Evolutionary conservation across 2,329 filamentous ascomycete genomes (phyloP).

Genomic region (Biscogniauxia sp.): DNA sequence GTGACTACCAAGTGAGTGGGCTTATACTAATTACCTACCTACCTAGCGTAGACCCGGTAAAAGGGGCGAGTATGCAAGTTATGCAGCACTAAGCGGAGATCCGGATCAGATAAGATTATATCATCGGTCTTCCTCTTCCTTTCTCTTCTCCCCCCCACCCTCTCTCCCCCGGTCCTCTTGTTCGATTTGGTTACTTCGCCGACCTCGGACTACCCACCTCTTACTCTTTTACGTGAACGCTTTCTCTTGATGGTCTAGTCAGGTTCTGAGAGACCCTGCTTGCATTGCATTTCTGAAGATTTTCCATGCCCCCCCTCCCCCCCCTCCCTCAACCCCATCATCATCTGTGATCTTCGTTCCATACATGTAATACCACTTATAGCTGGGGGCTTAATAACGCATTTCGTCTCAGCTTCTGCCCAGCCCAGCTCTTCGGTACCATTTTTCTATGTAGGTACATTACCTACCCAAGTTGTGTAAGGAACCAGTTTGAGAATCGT

Average conservation of each 20-base stretch:
- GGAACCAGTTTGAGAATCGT: neutral
- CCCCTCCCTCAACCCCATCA: too few species aligned
- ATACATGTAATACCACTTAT: neutral
- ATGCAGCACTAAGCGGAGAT: constrained; percentile 4
- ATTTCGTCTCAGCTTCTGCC: neutral
- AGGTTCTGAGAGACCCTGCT: neutral
- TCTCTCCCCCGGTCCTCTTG: neutral
- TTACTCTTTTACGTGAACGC: neutral
- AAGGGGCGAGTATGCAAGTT: neutral
- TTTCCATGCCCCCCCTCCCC: neutral
- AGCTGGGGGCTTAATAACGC: neutral
- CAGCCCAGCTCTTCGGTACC: neutral
- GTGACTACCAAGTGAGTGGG: neutral
- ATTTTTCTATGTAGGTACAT: neutral
- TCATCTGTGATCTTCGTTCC: neutral
- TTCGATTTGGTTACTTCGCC: neutral
- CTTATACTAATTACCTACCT: neutral
- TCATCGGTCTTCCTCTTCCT: neutral
- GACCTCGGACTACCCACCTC: neutral
- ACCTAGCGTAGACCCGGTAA: neutral
- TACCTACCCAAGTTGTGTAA: neutral
- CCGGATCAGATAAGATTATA: constrained; percentile 23
- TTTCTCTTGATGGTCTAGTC: neutral
- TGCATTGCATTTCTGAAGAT: neutral
- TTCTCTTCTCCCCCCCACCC: too few species aligned